These are phyloP conservation scores for Paramecium bursaria DNA, from an alignment of 73 alveolate species.

Conservation along the genomic window DNA sequence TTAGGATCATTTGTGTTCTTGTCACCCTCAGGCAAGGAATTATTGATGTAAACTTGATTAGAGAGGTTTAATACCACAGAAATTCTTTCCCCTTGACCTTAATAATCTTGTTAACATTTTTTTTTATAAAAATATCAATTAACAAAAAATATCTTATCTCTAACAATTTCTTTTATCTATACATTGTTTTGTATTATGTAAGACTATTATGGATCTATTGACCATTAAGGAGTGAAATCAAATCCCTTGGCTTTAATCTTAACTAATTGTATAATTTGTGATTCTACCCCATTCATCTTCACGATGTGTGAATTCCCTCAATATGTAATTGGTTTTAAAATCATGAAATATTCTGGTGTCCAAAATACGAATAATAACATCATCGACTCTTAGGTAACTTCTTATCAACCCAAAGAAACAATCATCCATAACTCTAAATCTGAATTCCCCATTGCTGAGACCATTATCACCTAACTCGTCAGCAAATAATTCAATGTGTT, in stretches of 20 bases:
- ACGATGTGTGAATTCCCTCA: constrained; percentile 60
- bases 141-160: constrained; percentile 36
- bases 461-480: constrained; percentile 98
- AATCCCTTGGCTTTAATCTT: constrained; percentile 58
- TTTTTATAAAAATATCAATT: not conserved
- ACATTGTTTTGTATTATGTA: constrained; percentile 4
- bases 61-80: too few species aligned
- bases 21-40: not conserved
- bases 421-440: constrained; percentile 98
- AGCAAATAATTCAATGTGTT: constrained; percentile 88
- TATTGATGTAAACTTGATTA: not conserved
- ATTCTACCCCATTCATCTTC: constrained; percentile 66
- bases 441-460: constrained; percentile 79
- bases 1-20: not conserved
- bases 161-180: not conserved
- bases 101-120: too few species aligned
- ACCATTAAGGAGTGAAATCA: constrained; percentile 67
- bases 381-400: constrained; percentile 96
- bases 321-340: constrained; percentile 83
- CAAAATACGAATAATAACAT: constrained; percentile 91
- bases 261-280: not conserved
- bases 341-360: constrained; percentile 98
- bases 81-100: too few species aligned
- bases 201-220: constrained; percentile 43
- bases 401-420: constrained; percentile 96